A percentile compares a stretch with the other conserved stretches of the same genome.
phyloP scores from a whole-genome alignment of 129 eudicot genomes.

The Cynara cardunculus region DNA sequence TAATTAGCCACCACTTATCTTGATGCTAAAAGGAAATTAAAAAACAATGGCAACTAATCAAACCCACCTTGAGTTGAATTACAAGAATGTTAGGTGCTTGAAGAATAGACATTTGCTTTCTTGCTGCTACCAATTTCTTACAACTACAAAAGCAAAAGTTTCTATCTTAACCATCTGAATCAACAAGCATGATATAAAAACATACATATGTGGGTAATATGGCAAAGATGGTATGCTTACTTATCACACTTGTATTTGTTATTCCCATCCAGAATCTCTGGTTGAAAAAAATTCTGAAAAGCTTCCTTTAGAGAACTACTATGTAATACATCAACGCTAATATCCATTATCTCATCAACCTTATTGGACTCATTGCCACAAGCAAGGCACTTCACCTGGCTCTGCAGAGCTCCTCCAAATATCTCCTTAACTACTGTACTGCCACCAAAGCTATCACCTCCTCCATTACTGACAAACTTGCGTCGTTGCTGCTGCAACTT shows the following conservation, averaged over 20 bases:
- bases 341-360: conserved; percentile 99
- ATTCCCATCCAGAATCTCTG: conserved; percentile 88
- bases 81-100: conserved; percentile 97
- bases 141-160: conserved; percentile 59
- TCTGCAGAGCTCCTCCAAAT: conserved; percentile 94
- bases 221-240: conserved; percentile 37
- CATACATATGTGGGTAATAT: not conserved
- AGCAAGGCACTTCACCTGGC: conserved; percentile 89
- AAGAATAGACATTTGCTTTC: conserved; percentile 91
- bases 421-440: conserved; percentile 79
- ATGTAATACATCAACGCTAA: conserved; percentile 70
- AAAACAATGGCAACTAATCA: not conserved
- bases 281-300: conserved; percentile 78
- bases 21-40: not conserved
- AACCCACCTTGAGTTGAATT: conserved; percentile 76
- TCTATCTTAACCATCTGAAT: conserved; percentile 16
- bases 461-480: conserved; percentile 32
- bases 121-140: conserved; percentile 82
- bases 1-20: conserved; percentile 12
- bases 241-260: conserved; percentile 93
- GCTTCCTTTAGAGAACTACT: conserved; percentile 69
- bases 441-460: conserved; percentile 33
- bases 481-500: conserved; percentile 63
- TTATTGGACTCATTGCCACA: conserved; percentile 95
- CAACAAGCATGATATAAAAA: conserved; percentile 7